A percentile compares a stretch with the other conserved stretches of the same genome.
Conservation (phyloP, 805 yeast species). For the Candida tammaniensis region DNA sequence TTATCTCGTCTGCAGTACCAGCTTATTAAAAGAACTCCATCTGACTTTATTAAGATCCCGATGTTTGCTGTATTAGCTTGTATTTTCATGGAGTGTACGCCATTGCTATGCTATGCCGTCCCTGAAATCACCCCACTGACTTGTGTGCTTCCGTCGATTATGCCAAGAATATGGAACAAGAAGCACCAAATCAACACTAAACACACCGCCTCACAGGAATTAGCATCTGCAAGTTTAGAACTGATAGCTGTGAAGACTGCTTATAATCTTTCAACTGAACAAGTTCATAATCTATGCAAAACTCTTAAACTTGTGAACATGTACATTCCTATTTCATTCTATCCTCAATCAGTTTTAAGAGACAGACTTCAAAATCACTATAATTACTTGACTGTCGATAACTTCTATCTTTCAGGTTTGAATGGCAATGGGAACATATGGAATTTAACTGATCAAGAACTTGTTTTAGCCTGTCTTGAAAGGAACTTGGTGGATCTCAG, state of each 20-base stretch:
- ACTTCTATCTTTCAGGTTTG: conserved; percentile 41
- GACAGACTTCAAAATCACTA: conserved; percentile 33
- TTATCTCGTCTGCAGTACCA: conserved; percentile 52
- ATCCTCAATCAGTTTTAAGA: conserved; percentile 36
- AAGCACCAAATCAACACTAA: conserved; percentile 14
- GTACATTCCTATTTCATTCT: conserved; percentile 38
- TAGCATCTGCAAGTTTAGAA: conserved; percentile 7
- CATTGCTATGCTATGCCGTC: conserved; percentile 47
- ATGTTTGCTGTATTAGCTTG: conserved; percentile 45
- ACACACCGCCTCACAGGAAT: conserved; percentile 7
- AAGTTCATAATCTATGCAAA: conserved; percentile 34
- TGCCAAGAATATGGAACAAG: conserved; percentile 33
- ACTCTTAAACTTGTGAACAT: conserved; percentile 37
- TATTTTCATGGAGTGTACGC: conserved; percentile 54
- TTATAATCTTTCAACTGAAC: conserved; percentile 39
- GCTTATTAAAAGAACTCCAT: conserved; percentile 46
- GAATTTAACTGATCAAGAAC: conserved; percentile 47
- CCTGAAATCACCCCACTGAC: conserved; percentile 61
- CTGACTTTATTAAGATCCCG: conserved; percentile 53
- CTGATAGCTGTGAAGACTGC: conserved; percentile 43
- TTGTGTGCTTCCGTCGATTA: conserved; percentile 49
- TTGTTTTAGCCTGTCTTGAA: conserved; percentile 52
- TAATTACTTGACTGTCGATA: conserved; percentile 51
- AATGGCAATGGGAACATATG: conserved; percentile 42
- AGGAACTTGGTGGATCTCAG: conserved; percentile 47